Evolutionary conservation across 2,329 filamentous ascomycete genomes (phyloP), one percentile per base, ranked within the genome.

Genomic region (Sporothrix pseudoabietina): DNA sequence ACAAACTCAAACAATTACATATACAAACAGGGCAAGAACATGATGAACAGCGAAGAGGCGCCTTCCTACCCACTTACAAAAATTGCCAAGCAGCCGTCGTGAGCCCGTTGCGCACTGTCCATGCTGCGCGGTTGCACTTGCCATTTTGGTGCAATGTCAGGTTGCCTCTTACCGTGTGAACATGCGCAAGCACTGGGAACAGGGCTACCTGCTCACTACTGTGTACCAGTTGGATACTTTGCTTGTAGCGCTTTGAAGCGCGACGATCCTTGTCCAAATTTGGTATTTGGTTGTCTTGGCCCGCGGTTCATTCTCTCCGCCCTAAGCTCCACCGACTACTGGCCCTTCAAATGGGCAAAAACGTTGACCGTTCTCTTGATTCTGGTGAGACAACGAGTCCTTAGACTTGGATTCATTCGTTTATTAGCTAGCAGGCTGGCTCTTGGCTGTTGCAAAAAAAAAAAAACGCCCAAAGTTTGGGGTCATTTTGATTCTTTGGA

Each of bases 341-440:
- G 32, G 19, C 14, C 41, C 22, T 41, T 65, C 22, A 66, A 47
- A 66, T 39, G 61, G 61, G 61, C 61, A 47, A 66, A 66, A 47
- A 30, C 61, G 61, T 66, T 39, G 61, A 66, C 47, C 61, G 61
- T 39, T 47, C 39, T 65, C 61, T 47, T 47, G 39, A 30, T 47
- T 65, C 30, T 65, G 14, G 61, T 22, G n/a, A 16, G 19, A 26
- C n/a, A 26, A n/a, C 19, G 39, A 26, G 26, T 26, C 26, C 26
- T 26, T 26, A 26, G 26, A 26, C 26, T 26, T 26, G 10, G 22
- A 12, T 4, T 35, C 35, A 7, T 35, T 35, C 35, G 35, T 35
- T 35, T 35, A 35, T 14, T n/a, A n/a, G n/a, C n/a, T n/a, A n/a
- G 26, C 26, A 26, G 26, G 26, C 26, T 26, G 26, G 26, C 26